Percentiles rank a stretch among this genome's conserved stretches.
Conservation (phyloP, 139 green algal species). For the Eudorina sp. region DNA sequence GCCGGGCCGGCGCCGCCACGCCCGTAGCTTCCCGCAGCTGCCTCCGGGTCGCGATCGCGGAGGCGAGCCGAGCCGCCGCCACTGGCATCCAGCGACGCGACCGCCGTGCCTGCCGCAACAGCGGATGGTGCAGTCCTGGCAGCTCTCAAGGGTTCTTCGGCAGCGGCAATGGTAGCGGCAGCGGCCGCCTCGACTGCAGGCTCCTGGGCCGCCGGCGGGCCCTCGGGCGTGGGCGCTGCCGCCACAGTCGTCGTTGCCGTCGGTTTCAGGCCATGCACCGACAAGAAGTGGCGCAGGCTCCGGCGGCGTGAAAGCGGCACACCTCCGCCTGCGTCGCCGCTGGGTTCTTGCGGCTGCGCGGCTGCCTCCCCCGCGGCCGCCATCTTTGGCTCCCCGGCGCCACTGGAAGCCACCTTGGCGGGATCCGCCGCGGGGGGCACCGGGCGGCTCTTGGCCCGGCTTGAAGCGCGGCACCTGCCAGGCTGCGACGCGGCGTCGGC, state of each 20-base stretch:
- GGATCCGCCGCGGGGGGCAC: neutral
- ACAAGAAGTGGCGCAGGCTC: constrained; percentile 1
- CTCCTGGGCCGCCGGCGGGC: neutral
- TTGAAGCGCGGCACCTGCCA: no score
- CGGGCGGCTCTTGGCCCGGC: neutral
- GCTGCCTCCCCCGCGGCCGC: neutral
- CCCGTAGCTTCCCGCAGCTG: no score
- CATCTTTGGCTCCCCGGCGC: neutral
- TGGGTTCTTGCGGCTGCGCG: neutral
- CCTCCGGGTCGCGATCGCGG: no score
- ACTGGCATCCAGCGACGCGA: no score
- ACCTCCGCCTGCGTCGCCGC: neutral
- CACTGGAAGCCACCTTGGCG: neutral
- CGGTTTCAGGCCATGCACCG: no score
- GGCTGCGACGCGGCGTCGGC: no score
- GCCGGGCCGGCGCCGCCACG: no score
- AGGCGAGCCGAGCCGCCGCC: no score
- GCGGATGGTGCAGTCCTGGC: no score
- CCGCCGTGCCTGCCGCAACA: no score
- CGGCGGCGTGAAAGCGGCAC: neutral
- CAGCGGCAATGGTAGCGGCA: neutral
- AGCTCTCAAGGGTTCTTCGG: no score
- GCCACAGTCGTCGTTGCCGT: neutral
- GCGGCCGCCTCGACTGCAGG: neutral
- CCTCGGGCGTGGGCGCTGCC: neutral